Evolutionary conservation across 176 grass and related monocot species (phyloP), one percentile per base, ranked within the genome.

Genomic region (Pontederia crassipes): DNA sequence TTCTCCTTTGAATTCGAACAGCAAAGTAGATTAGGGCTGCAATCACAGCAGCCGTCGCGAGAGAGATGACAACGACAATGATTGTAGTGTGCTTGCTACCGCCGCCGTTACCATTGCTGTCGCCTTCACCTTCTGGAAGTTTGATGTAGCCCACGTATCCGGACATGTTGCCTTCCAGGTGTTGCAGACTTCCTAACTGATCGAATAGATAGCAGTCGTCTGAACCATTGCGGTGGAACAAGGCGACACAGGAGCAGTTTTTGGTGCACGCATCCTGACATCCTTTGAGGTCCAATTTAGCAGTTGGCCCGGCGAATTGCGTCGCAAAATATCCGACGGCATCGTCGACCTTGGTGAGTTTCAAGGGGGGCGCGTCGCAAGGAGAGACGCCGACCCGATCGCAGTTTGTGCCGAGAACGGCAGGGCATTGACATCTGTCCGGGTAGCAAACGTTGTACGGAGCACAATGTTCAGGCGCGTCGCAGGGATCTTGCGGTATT

Each of bases 171-270:
- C 48, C 63, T 4, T 17, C 49, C 63, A 48, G 63, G 48, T 86
- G 81, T 57, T 76, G 83, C 64, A 98, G 73, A 76, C 79, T 98
- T 46, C 87, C 87, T 48, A 98, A 92, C 76, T 98, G 87, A 45
- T 68, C 24, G 48, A 92, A 98, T 59, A 89, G 61, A 50, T 77
- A 98, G 62, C 93, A 98, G 74, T 81, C 46, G 16, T 79, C 60
- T 26, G 82, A 83, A 11, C 57, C 61, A 24, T 75, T 55, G 2
- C 88, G 76, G 14, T 88, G 73, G 77, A 89, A 92, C 60, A 86
- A 17, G 14, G 87, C 87, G 66, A 89, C 12, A 10, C 93, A 98
- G 9, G 87, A 83, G 68, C 93, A 98, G 49, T 89, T 92, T 45
- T 8, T 59, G 60, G 69, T 79, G 79, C 93, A 98, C 18, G 81